These are phyloP conservation scores for Actinomortierella ambigua DNA, from an alignment of 371 early-diverging fungal genomes.

Conservation along the genomic window DNA sequence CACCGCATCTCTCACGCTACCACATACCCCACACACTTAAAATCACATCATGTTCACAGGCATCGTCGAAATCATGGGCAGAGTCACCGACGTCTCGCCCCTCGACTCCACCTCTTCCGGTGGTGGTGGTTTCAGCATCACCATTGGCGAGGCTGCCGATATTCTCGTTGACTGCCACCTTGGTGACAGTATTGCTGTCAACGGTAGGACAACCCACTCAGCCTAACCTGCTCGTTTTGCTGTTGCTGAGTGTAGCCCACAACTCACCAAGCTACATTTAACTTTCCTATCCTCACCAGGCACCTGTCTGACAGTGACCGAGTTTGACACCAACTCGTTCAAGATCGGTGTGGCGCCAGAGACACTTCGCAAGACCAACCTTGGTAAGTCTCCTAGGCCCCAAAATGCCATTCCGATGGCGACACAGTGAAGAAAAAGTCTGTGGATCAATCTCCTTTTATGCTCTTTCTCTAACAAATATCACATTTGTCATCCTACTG, in stretches of 20 bases:
- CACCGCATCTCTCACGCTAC: neutral
- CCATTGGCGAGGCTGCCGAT: constrained; percentile 68
- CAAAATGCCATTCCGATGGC: no score
- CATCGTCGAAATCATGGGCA: constrained; percentile 92
- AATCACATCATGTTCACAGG: constrained; percentile 89
- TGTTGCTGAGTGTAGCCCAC: neutral
- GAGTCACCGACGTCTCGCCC: constrained; percentile 64
- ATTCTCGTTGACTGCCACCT: constrained; percentile 87
- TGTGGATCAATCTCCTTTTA: neutral
- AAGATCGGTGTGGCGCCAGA: constrained; percentile 95
- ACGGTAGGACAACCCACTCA: constrained; percentile 63
- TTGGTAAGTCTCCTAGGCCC: constrained; percentile 68
- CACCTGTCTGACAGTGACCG: constrained; percentile 96
- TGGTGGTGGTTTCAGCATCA: constrained; percentile 87
- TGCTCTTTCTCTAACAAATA: neutral
- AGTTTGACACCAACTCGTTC: constrained; percentile 79
- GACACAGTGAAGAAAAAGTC: no score
- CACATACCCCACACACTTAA: no score
- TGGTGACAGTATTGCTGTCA: constrained; percentile 95
- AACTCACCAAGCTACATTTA: neutral
- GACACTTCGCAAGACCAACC: constrained; percentile 88
- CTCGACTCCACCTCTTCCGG: constrained; percentile 78
- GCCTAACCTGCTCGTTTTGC: neutral
- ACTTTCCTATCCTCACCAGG: constrained; percentile 50
- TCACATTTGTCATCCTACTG: neutral